phyloP scores from a whole-genome alignment of 2,329 filamentous ascomycete species.

The Chaetomiaceae sp. region DNA sequence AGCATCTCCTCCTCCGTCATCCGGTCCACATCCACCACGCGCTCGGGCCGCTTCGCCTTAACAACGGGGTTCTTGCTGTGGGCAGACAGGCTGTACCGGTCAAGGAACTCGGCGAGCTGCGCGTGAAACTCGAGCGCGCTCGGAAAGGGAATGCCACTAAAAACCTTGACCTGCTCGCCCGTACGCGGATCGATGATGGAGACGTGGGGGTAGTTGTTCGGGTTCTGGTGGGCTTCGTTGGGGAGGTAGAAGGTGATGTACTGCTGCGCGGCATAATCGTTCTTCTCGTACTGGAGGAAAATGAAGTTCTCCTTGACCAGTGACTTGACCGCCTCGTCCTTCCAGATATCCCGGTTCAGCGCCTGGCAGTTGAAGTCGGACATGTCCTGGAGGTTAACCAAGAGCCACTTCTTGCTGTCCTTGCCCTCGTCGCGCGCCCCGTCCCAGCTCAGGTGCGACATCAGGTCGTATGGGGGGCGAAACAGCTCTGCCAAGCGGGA shows the following conservation, averaged over 20 bases:
- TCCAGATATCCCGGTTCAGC: slow-evolving; percentile 94
- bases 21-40: slow-evolving; percentile 67
- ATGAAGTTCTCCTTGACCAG: slow-evolving; percentile 88
- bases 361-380: slow-evolving; percentile 92
- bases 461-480: slow-evolving; percentile 85
- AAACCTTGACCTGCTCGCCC: slow-evolving; percentile 94
- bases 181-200: slow-evolving; percentile 93
- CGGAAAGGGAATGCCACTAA: slow-evolving; percentile 80
- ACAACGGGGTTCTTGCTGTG: slow-evolving; percentile 92
- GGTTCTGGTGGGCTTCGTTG: slow-evolving; percentile 64
- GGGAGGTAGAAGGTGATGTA: slow-evolving; percentile 90
- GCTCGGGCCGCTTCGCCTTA: slow-evolving; percentile 63
- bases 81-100: slow-evolving; percentile 84
- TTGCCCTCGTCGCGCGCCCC: slow-evolving; percentile 80
- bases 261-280: slow-evolving; percentile 69
- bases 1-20: slow-evolving; percentile 99
- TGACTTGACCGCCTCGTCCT: slow-evolving; percentile 72
- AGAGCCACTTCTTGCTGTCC: slow-evolving; percentile 84
- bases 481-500: slow-evolving; percentile 86
- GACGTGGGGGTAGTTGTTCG: slow-evolving; percentile 92
- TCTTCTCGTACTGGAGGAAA: slow-evolving; percentile 90
- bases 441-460: slow-evolving; percentile 76
- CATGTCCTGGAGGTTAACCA: slow-evolving; percentile 93
- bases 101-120: slow-evolving; percentile 92
- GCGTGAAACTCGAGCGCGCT: slow-evolving; percentile 76